These are phyloP conservation scores for Corchorus olitorius DNA, from an alignment of 345 rosid genomes.

Conservation along the genomic window DNA sequence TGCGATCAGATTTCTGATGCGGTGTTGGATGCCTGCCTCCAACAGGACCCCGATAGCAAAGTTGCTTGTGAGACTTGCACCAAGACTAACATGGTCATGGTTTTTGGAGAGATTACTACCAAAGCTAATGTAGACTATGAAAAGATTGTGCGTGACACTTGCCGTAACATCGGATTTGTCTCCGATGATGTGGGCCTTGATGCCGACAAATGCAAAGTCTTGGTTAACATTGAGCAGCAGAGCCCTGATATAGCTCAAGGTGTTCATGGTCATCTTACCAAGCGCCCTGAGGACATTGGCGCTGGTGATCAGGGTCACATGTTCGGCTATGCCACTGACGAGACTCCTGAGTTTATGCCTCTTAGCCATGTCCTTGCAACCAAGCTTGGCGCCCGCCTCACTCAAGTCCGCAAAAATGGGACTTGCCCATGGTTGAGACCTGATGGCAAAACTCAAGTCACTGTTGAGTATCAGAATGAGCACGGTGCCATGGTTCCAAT, in stretches of 20 bases:
- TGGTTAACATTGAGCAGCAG: constrained; percentile 15
- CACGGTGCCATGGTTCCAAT: constrained; percentile 46
- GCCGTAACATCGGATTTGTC: constrained; percentile 15
- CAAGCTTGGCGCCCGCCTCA: constrained; percentile 45
- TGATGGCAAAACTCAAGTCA: constrained; percentile 50
- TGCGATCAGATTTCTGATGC: constrained; percentile 15
- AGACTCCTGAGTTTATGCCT: constrained; percentile 30
- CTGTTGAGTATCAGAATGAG: constrained; percentile 44
- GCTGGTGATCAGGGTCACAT: constrained; percentile 20
- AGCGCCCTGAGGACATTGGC: constrained; percentile 19
- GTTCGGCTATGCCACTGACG: constrained; percentile 16
- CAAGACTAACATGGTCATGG: constrained; percentile 15
- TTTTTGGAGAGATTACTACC: constrained; percentile 16
- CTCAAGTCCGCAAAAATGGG: constrained; percentile 50
- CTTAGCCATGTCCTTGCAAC: constrained; percentile 48
- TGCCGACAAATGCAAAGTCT: constrained; percentile 18
- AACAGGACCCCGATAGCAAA: constrained; percentile 18
- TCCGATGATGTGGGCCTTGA: constrained; percentile 23
- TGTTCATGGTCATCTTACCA: constrained; percentile 16
- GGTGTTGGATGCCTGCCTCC: constrained; percentile 13
- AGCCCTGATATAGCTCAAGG: constrained; percentile 6
- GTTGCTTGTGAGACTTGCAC: constrained; percentile 19
- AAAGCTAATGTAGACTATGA: constrained; percentile 21
- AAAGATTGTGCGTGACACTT: constrained; percentile 22
- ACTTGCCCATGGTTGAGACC: constrained; percentile 49